A percentile compares a stretch with the other conserved stretches of the same genome.
Conservation (phyloP, 1,139 yeast species). For the Torulaspora globosa region DNA sequence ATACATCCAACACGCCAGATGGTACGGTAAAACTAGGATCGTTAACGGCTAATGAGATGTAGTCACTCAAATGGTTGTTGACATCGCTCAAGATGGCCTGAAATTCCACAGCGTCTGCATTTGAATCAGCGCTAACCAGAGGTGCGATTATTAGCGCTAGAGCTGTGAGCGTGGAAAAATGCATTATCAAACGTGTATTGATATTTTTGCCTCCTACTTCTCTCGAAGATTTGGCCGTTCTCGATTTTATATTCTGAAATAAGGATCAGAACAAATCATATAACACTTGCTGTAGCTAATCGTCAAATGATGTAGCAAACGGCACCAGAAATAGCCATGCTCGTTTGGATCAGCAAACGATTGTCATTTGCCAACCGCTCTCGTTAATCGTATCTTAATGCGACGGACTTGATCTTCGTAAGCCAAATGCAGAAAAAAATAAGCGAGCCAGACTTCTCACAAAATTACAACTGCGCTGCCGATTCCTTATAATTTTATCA, state of each 20-base stretch:
- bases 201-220: background rate
- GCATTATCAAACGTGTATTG: constrained; percentile 1
- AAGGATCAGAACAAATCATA: too few species aligned
- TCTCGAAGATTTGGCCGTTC: too few species aligned
- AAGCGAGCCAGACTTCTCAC: background rate
- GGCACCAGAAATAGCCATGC: too few species aligned
- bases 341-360: background rate
- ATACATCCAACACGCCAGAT: constrained; percentile 37
- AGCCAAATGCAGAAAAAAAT: background rate
- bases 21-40: constrained; percentile 30
- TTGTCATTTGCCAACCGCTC: background rate
- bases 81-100: constrained; percentile 24
- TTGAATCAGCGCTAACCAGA: constrained; percentile 6
- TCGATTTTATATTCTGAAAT: too few species aligned
- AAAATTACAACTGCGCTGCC: background rate
- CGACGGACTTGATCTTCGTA: background rate
- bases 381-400: background rate
- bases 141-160: constrained; percentile 10
- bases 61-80: constrained; percentile 20
- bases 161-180: constrained; percentile 14
- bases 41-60: constrained; percentile 23
- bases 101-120: constrained; percentile 22
- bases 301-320: too few species aligned
- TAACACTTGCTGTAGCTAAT: too few species aligned
- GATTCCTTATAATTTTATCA: background rate